phyloP scores from a whole-genome alignment of 192 early-diverging fungal genomes.

The Gaertneriomyces semiglobifer region DNA sequence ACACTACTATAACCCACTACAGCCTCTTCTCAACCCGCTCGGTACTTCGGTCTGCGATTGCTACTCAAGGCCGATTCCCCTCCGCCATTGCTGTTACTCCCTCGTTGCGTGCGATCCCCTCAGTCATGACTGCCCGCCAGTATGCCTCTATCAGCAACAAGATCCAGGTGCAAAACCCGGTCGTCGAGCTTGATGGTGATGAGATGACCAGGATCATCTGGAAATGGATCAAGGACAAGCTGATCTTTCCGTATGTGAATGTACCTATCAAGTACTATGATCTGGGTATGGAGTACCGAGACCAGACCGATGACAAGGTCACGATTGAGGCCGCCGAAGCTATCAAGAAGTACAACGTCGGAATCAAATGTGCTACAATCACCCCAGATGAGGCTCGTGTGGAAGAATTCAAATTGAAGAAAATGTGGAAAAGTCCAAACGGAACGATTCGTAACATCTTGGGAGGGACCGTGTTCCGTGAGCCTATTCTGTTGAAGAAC shows the following conservation, averaged over 20 bases:
- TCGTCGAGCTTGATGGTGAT: constrained; percentile 84
- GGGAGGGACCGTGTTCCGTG: constrained; percentile 97
- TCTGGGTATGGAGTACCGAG: constrained; percentile 87
- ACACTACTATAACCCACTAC: too few species aligned
- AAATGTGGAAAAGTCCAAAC: constrained; percentile 99
- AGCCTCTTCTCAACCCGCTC: too few species aligned
- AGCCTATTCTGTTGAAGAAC: constrained; percentile 90
- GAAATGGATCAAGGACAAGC: constrained; percentile 89
- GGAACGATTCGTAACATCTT: constrained; percentile 95
- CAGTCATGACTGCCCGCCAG: not conserved
- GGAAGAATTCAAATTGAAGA: constrained; percentile 91
- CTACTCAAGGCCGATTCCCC: too few species aligned
- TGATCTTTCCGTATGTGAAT: constrained; percentile 82
- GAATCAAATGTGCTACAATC: constrained; percentile 99
- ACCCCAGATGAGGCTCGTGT: constrained; percentile 95
- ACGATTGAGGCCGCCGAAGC: constrained; percentile 95
- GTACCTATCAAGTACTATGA: constrained; percentile 97
- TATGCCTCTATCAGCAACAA: constrained; percentile 12
- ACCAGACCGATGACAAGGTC: constrained; percentile 90
- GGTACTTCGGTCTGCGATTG: too few species aligned
- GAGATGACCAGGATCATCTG: constrained; percentile 99
- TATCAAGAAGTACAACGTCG: constrained; percentile 93
- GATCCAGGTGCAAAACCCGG: constrained; percentile 81
- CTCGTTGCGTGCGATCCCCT: not conserved
- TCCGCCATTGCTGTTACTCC: too few species aligned